Conservation (phyloP, 1,284 basidiomycete genomes). For the Ceratobasidium sp. region DNA sequence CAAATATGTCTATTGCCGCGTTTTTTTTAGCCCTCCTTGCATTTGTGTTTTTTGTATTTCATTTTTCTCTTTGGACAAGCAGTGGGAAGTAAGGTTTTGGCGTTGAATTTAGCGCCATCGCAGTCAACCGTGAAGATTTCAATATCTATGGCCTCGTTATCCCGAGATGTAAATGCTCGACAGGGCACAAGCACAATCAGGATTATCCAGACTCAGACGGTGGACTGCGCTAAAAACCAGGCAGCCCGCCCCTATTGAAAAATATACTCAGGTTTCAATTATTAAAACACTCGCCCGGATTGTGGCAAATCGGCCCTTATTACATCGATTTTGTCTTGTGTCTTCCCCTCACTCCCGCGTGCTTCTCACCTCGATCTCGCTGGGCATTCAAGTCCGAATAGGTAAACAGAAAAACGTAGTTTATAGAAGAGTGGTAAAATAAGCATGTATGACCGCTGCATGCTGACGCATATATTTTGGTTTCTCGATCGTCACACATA, state of each 20-base stretch:
- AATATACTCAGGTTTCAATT: neutral
- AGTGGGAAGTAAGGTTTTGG: too few relatives aligned
- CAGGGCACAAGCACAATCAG: too few relatives aligned
- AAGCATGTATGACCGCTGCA: conserved; percentile 34
- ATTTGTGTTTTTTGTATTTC: too few relatives aligned
- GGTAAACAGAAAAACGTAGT: neutral
- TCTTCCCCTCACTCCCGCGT: conserved; percentile 12
- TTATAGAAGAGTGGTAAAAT: neutral
- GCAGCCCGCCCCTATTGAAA: neutral
- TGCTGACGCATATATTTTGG: conserved; percentile 40
- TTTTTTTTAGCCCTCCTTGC: too few relatives aligned
- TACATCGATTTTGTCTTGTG: conserved; percentile 27
- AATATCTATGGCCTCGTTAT: too few relatives aligned
- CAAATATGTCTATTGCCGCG: too few relatives aligned
- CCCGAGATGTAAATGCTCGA: too few relatives aligned
- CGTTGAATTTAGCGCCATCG: too few relatives aligned
- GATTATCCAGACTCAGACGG: too few relatives aligned
- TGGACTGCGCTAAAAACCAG: neutral
- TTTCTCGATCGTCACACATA: conserved; percentile 38
- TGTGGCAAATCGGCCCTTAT: conserved; percentile 39
- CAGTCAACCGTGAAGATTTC: too few relatives aligned
- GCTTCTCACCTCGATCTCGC: conserved; percentile 40
- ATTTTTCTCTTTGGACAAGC: too few relatives aligned
- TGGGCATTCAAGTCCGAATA: conserved; percentile 10
- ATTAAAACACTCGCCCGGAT: conserved; percentile 7